Base-by-base conservation (phyloP, 441 rosid species). In the Cnidoscolus chayamansa region DNA sequence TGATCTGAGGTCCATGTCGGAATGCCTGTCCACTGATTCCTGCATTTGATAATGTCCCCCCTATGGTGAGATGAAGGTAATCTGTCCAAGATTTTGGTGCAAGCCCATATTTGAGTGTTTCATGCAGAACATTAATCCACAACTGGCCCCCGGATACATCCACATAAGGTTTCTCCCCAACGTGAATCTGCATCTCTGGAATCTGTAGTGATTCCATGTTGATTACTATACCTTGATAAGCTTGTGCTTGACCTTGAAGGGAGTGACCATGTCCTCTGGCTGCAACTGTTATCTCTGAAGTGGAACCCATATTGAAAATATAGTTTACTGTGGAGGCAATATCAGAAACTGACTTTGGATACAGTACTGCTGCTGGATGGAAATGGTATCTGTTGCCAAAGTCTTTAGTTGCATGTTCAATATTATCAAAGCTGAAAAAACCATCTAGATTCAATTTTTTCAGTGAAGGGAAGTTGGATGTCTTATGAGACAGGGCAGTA, bases 181-280 rank as follows among this genome's bases (percentile, higher is more conserved):
- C 68, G 75, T 83, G 69, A 76, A 89, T 80, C 71, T 67, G 43
- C 82, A 88, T 86, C 53, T 55, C 72, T 56, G 78, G 80, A 66
- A 76, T 70, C 71, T 54, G 74, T 31, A 94, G 90, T 9, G 97
- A 87, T 81, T 86, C 82, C 97, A 94, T 94, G 78, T 84, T 82
- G 80, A 94, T 84, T 50, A 94, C 95, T 10, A 94, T 73, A 16
- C 98, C 98, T 75, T 78, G 86, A 65, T 80, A 83, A 55, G 98
- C 89, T 68, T 87, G 89, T 63, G 98, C 79, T 80, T 94, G 98
- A 62, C 98, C 97, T 77, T 92, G 86, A 48, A 94, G 87, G 54
- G 98, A 94, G 87, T 92, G 98, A 32, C 97, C 97, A 71, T 84
- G 89, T 69, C 98, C 98, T 85, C 91, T 84, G 7, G 97, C 98